Evolutionary conservation across 768 basidiomycete species (phyloP), one percentile per base, ranked within the genome.

Genomic region (Candolleomyces eurysporus): DNA sequence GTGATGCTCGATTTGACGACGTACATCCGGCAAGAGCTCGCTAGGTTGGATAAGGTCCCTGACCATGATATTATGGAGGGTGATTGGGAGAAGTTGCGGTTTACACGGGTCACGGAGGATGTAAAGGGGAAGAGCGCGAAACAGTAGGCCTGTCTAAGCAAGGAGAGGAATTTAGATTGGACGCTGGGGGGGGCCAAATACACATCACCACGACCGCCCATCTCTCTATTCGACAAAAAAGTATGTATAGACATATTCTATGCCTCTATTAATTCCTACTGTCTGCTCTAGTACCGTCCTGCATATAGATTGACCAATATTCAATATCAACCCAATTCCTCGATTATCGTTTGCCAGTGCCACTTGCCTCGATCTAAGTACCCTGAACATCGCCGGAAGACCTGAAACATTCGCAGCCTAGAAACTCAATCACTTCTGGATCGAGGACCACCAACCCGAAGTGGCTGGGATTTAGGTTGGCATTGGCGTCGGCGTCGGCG

Each of bases 11-110:
- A 80, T 26, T 71, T 94, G 16, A 88, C 91, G 11, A 71, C 69
- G 42, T 96, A 92, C 66, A 72, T 92, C 17, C 78, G 94, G 51
- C 77, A 84, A 57, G 95, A 96, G 76, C 75, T 91, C 39, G 76
- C 77, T 17, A 72, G 94, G 57, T 76, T 97, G 36, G 89, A 96
- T 61, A 65, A 64, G 17, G 62, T 83, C 54, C 75, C 71, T 45
- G 82, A 83, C 61, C 74, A 76, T 52, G 74, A 80, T 46, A 77
- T 84, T 22, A 71, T 80, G 64, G 64, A 63, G 17, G 79, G 78
- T 6, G 63, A 73, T 43, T 71, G 79, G 67, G 64, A 71, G 49
- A 71, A 66, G 40, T 54, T 84, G 65, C 74, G 68, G 66, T 82
- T 84, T 72, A 76, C 77, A 7, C 31, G 48, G 11, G 32, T 65